Evolutionary conservation across 2,329 filamentous ascomycete species (phyloP).

Genomic region (Cladophialophora carrionii): DNA sequence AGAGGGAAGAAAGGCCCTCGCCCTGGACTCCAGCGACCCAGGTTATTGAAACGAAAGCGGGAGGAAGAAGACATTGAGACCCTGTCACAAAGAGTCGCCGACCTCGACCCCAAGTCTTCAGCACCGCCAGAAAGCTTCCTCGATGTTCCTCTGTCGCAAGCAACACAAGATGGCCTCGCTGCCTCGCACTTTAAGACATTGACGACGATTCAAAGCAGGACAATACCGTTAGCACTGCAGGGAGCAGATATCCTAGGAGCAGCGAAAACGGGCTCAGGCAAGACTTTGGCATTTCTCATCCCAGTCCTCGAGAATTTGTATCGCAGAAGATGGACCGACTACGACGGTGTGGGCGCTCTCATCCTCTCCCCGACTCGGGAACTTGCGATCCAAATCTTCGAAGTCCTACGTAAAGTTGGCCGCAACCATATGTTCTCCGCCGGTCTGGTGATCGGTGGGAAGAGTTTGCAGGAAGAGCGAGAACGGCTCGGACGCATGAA

Average conservation of each 20-base stretch:
- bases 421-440: slow-evolving; percentile 88
- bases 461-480: slow-evolving; percentile 83
- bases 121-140: slow-evolving; percentile 69
- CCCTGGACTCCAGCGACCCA: slow-evolving; percentile 26
- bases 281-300: slow-evolving; percentile 89
- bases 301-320: slow-evolving; percentile 93
- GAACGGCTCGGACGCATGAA: slow-evolving; percentile 90
- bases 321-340: slow-evolving; percentile 82
- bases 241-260: slow-evolving; percentile 88
- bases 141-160: slow-evolving; percentile 81
- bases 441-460: slow-evolving; percentile 90
- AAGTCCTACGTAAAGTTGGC: slow-evolving; percentile 87
- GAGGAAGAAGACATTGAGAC: slow-evolving; percentile 50
- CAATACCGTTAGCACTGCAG: slow-evolving; percentile 85
- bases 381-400: slow-evolving; percentile 94
- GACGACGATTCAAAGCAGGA: slow-evolving; percentile 87
- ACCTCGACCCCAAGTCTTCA: slow-evolving; percentile 48
- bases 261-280: slow-evolving; percentile 93
- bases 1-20: slow-evolving; percentile 13
- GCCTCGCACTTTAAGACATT: slow-evolving; percentile 85
- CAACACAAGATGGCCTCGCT: slow-evolving; percentile 77
- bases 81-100: slow-evolving; percentile 50
- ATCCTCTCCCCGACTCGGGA: slow-evolving; percentile 94
- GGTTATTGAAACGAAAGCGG: slow-evolving; percentile 52
- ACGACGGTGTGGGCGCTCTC: slow-evolving; percentile 87